phyloP scores from a whole-genome alignment of 768 basidiomycete species.

The Hericium erinaceus region DNA sequence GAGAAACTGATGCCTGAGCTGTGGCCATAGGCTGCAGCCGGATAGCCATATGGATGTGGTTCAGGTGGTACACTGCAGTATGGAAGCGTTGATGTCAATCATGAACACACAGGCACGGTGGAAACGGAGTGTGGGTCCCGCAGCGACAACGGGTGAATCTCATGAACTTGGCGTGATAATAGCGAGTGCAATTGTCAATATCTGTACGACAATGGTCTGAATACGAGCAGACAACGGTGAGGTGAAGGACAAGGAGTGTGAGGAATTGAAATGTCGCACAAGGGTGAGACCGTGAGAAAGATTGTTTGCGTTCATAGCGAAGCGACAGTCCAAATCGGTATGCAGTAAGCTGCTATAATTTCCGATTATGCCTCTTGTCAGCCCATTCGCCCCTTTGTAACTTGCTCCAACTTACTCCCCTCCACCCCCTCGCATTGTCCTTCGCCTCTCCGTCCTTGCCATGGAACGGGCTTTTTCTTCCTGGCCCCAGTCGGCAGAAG shows the following conservation, averaged over 20 bases:
- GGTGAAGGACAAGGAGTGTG: not conserved
- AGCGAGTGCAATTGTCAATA: too few relatives aligned
- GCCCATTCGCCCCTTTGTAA: constrained; percentile 4
- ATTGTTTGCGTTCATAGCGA: constrained; percentile 11
- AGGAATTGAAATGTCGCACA: not conserved
- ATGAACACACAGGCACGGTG: constrained; percentile 21
- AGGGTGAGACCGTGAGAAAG: constrained; percentile 12
- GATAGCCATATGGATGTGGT: too few relatives aligned
- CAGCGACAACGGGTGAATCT: too few relatives aligned
- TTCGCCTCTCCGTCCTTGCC: constrained; percentile 6
- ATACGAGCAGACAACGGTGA: too few relatives aligned
- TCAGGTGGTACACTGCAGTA: too few relatives aligned
- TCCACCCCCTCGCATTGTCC: constrained; percentile 7
- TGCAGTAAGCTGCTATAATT: constrained; percentile 15
- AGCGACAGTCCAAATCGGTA: constrained; percentile 9
- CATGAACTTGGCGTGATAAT: too few relatives aligned
- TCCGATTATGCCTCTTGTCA: constrained; percentile 9
- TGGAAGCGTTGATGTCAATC: too few relatives aligned
- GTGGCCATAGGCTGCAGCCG: too few relatives aligned
- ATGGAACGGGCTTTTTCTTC: constrained; percentile 21
- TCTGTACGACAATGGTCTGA: too few relatives aligned
- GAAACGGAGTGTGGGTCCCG: too few relatives aligned
- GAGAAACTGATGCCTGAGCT: too few relatives aligned
- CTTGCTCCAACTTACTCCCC: constrained; percentile 9
- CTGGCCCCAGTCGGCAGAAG: constrained; percentile 7